Percentiles rank a stretch among this genome's conserved stretches.
These are phyloP conservation scores for Striga asiatica DNA, from an alignment of 257 asterid species.

Conservation along the genomic window DNA sequence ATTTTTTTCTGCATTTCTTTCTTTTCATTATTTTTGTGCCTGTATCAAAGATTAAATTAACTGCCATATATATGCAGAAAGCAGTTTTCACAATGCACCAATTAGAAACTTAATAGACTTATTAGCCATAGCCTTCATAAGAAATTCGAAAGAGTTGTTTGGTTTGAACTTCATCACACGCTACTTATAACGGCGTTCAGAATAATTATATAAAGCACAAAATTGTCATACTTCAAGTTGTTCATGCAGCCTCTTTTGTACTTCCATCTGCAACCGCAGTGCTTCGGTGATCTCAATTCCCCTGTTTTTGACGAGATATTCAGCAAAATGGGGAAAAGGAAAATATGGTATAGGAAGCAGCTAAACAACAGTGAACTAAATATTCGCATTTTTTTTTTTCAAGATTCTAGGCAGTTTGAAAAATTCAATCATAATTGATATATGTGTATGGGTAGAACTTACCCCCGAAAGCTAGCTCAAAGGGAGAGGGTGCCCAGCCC, in stretches of 20 bases:
- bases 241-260: conserved; percentile 87
- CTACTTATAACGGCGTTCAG: neutral
- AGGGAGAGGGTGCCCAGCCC: no score
- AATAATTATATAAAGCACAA: conserved; percentile 8
- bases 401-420: neutral
- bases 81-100: neutral
- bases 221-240: conserved; percentile 69
- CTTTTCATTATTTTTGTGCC: neutral
- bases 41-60: neutral
- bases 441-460: no score
- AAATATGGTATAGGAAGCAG: neutral
- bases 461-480: no score
- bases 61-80: neutral
- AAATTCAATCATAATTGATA: neutral
- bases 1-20: neutral
- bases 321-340: conserved; percentile 11
- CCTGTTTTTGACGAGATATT: conserved; percentile 27
- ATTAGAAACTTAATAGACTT: no score
- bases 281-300: conserved; percentile 94
- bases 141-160: neutral
- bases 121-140: neutral
- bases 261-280: conserved; percentile 82
- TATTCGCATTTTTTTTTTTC: neutral
- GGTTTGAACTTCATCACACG: neutral
- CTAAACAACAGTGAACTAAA: neutral